Base-by-base conservation (phyloP, 2,329 filamentous ascomycete genomes). In the Alternaria infectoria region DNA sequence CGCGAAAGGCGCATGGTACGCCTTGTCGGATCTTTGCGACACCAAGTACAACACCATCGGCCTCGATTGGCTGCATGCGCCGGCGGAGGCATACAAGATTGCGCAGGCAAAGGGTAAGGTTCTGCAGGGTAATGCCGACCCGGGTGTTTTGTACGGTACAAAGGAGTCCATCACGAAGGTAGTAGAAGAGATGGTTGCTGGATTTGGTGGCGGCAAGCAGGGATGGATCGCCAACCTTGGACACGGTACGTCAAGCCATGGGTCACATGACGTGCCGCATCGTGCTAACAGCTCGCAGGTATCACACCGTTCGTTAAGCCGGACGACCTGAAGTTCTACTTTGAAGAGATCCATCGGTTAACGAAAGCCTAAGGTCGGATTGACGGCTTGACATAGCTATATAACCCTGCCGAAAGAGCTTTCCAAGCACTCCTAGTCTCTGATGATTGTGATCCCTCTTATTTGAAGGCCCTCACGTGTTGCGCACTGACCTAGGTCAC, bases 201-300 rank as follows among this genome's bases (percentile, higher is more conserved):
- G 95, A 0, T 99, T 98, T 76, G 86, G 86, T 64, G 89, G 90
- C 66, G 91, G 91, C 58, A 95, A 93, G 81, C 89, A 94, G 80
- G 93, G 95, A 44, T 99, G 96, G 95, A 98, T 99, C 72, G 93
- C 92, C 51, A 99, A 99, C 79, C 86, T 99, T 66, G 96, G 96
- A 9, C 96, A 99, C 78, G 96, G 96, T 92, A 86, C 75, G 89
- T 64, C 80, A 15, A 36, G 13, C 13, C 10, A n/a, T 32, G 30
- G 25, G 13, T 30, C 26, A 30, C 11, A 9, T 32, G 3, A 15
- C 23, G 9, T 15, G 17, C 15, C 30, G 12, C 28, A 6, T 11
- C 9, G n/a, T 60, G n/a, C 72, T 77, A 65, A 78, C 55, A 25
- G 3, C 54, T 13, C 28, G 28, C 73, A 96, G 93, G 93, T 65